Evolutionary conservation across 148 eudicot species (phyloP).

Genomic region (Rheum nobile): DNA sequence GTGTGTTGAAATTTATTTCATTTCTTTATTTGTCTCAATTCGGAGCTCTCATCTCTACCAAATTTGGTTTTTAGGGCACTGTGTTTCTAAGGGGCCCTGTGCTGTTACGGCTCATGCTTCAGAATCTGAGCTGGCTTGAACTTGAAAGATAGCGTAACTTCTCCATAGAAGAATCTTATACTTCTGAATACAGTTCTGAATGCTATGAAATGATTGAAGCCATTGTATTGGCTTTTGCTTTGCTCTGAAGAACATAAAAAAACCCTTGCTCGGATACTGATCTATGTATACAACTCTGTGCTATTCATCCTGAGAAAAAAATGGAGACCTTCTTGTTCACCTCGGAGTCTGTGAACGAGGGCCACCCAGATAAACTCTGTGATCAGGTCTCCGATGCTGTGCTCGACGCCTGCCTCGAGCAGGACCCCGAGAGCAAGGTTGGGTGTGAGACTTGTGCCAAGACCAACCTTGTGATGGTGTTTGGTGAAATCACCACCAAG

Average conservation of each 20-base stretch:
- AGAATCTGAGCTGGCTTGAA: neutral
- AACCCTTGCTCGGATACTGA: neutral
- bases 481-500: slow-evolving; percentile 33
- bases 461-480: slow-evolving; percentile 33
- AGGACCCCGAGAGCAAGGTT: slow-evolving; percentile 43
- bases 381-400: slow-evolving; percentile 48
- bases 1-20: too few relatives aligned
- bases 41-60: too few relatives aligned
- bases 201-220: neutral
- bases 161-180: neutral
- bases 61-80: too few relatives aligned
- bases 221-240: neutral
- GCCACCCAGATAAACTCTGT: slow-evolving; percentile 47
- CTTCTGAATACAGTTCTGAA: neutral
- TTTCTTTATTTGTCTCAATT: too few relatives aligned
- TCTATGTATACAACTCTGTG: neutral
- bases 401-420: slow-evolving; percentile 39
- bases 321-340: slow-evolving; percentile 39
- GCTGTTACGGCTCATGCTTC: neutral
- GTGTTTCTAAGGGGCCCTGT: too few relatives aligned
- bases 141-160: neutral
- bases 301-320: slow-evolving; percentile 13
- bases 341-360: slow-evolving; percentile 46
- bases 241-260: neutral
- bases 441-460: slow-evolving; percentile 49